Evolutionary conservation across 1,139 yeast species (phyloP), one percentile per base, ranked within the genome.

Genomic region (Hyphopichia wangnamkhiaoensis): DNA sequence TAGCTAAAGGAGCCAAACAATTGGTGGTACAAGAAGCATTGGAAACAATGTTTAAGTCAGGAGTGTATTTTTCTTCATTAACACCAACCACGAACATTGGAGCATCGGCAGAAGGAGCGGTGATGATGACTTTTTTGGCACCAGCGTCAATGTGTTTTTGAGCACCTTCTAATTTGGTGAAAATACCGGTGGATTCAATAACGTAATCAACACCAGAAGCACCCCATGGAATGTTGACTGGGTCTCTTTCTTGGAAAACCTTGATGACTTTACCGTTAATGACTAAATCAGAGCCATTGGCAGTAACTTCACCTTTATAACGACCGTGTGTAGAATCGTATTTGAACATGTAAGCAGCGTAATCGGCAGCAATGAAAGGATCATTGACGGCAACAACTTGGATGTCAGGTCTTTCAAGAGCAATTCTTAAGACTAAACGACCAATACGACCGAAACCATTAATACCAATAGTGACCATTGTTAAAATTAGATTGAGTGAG

Each of bases 391-490:
- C 91, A 47, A 84, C 88, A 54, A 84, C 86, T 61, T 81, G 74
- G 59, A 84, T 82, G 76, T 80, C 86, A 53, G 76, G 71, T 79
- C 86, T 79, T 51, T 60, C 55, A 56, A 84, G 73, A 52, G 93
- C 93, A 62, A 83, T 78, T 78, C 94, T 82, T 64, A 84, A 75
- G 53, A 85, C 94, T 63, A 84, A 80, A 72, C 94, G 88, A 54
- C 94, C 94, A 58, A 84, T 84, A 71, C 94, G 82, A 58, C 94
- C 94, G 83, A 84, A 84, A 63, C 93, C 93, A 83, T 84, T 84
- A 68, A 84, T 85, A 76, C 93, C 93, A 67, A 84, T 74, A 47
- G 63, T 69, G 31, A 35, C 38, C 38, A 35, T 35, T 31, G 21
- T 31, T 16, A 6, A 5, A 5, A 16, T 15, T 28, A 14, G 13